A percentile compares a stretch with the other conserved stretches of the same genome.
Evolutionary conservation across 305 asterid genomes (phyloP).

Genomic region (Solanum chacoense): DNA sequence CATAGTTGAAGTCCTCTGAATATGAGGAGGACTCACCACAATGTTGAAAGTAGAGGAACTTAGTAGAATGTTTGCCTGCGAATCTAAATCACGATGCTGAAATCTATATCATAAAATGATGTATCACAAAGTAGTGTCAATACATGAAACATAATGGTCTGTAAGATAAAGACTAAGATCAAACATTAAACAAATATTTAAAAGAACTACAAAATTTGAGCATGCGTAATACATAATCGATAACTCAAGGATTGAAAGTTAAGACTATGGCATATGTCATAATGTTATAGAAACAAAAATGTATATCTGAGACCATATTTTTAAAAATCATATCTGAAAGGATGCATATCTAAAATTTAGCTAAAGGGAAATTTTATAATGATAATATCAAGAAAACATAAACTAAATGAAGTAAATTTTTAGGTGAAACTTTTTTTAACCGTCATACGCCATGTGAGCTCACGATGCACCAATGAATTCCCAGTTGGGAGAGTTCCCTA

Average conservation of each 20-base stretch:
- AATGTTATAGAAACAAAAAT: no score
- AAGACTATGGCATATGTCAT: neutral
- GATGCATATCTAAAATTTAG: no score
- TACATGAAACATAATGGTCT: neutral
- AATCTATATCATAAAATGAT: neutral
- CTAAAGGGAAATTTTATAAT: no score
- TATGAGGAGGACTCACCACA: neutral
- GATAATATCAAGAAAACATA: neutral
- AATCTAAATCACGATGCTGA: neutral
- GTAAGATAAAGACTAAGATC: neutral
- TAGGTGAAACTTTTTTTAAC: neutral
- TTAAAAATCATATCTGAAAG: no score
- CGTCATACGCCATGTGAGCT: neutral
- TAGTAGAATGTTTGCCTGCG: neutral
- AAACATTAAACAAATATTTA: no score
- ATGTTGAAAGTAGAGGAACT: neutral
- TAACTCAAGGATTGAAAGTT: neutral
- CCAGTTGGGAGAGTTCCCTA: neutral
- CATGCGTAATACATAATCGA: neutral
- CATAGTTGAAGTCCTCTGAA: neutral
- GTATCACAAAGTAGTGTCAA: neutral
- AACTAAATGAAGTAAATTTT: neutral
- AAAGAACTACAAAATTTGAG: neutral
- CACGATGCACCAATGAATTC: neutral
- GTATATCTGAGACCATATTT: neutral